Percentiles rank a stretch among this genome's conserved stretches.
Evolutionary conservation across 2,329 filamentous ascomycete genomes (phyloP).

Genomic region (Chlorencoelia australis): DNA sequence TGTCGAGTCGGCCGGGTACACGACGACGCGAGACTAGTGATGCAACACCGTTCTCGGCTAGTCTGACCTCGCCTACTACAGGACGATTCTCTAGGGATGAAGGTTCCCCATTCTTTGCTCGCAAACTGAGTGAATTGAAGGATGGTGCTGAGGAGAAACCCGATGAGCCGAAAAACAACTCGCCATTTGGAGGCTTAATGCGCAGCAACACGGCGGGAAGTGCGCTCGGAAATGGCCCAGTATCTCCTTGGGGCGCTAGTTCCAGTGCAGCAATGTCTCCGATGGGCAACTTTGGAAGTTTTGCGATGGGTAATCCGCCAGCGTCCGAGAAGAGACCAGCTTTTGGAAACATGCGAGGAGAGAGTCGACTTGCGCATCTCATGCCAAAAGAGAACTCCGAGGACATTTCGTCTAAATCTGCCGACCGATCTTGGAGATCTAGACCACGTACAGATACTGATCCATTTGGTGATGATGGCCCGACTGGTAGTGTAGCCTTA

Average conservation of each 20-base stretch:
- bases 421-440: constrained; percentile 46
- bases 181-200: constrained; percentile 37
- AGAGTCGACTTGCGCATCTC: constrained; percentile 78
- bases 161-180: constrained; percentile 34
- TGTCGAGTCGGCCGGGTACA: constrained; percentile 59
- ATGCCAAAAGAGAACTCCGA: constrained; percentile 71
- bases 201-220: constrained; percentile 45
- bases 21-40: constrained; percentile 76
- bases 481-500: constrained; percentile 61
- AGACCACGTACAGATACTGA: constrained; percentile 63
- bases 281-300: constrained; percentile 84
- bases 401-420: constrained; percentile 43
- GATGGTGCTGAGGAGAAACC: constrained; percentile 43
- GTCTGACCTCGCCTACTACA: constrained; percentile 50
- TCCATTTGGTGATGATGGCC: constrained; percentile 58
- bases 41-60: constrained; percentile 41
- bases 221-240: constrained; percentile 32
- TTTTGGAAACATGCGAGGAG: constrained; percentile 57
- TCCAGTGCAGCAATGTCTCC: constrained; percentile 55
- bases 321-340: constrained; percentile 62
- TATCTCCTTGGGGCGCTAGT: constrained; percentile 37
- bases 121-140: constrained; percentile 43
- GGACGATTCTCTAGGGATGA: constrained; percentile 56
- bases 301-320: constrained; percentile 55
- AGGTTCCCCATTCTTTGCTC: constrained; percentile 44